phyloP scores from a whole-genome alignment of 176 grass and related monocot species.

The Elaeis guineensis region DNA sequence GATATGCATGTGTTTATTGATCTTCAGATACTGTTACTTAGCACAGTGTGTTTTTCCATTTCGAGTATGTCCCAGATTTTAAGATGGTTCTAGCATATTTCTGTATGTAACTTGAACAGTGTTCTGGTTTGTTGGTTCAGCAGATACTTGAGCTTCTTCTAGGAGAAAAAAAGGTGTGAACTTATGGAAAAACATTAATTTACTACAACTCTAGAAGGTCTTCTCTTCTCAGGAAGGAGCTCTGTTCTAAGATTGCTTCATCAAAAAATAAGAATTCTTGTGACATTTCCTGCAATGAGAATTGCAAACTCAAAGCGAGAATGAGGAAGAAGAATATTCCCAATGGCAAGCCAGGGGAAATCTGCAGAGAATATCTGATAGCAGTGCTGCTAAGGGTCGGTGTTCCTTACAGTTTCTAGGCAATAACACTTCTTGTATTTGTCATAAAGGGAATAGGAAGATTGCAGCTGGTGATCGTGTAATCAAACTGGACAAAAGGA shows the following conservation, averaged over 20 bases:
- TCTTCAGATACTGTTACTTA: too few relatives aligned
- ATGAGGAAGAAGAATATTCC: constrained; percentile 27
- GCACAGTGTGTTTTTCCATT: too few relatives aligned
- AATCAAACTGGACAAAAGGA: constrained; percentile 22
- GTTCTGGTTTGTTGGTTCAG: neutral
- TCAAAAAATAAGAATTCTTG: constrained; percentile 18
- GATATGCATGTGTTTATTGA: too few relatives aligned
- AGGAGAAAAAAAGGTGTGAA: constrained; percentile 26
- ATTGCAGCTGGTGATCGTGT: constrained; percentile 27
- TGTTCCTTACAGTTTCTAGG: neutral
- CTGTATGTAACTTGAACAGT: too few relatives aligned
- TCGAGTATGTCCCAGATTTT: too few relatives aligned
- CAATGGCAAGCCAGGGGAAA: constrained; percentile 25
- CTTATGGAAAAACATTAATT: constrained; percentile 43
- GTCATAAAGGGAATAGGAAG: constrained; percentile 19
- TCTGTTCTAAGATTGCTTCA: constrained; percentile 23
- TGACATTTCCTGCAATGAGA: constrained; percentile 21
- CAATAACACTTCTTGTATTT: neutral
- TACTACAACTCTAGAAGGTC: constrained; percentile 35
- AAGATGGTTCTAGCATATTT: too few relatives aligned
- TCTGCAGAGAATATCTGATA: constrained; percentile 34
- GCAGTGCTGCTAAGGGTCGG: constrained; percentile 22
- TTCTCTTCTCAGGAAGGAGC: constrained; percentile 17
- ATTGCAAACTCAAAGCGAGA: constrained; percentile 28
- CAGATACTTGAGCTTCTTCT: neutral